Percentiles rank a stretch among this genome's conserved stretches.
Conservation (phyloP, 495 filamentous ascomycete species). For the Neurospora intermedia region DNA sequence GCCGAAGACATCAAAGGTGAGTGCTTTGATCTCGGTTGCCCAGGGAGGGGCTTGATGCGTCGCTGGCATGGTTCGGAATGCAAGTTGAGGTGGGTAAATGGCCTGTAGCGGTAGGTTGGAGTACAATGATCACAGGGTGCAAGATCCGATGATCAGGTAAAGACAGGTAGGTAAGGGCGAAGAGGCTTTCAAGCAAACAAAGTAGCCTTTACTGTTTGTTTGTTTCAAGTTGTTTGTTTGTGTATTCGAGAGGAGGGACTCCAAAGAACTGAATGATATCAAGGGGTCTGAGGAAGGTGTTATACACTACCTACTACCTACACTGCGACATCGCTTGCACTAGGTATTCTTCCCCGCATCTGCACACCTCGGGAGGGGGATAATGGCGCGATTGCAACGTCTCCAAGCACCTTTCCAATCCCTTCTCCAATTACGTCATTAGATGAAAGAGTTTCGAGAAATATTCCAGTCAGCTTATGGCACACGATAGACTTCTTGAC, state of each 20-base stretch:
- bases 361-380: background rate
- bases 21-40: conserved; percentile 24
- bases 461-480: background rate
- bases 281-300: background rate
- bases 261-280: background rate
- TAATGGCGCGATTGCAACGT: background rate
- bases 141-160: background rate
- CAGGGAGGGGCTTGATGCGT: background rate
- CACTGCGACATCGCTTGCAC: background rate
- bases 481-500: background rate
- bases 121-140: background rate
- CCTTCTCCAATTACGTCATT: background rate
- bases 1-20: conserved; percentile 60
- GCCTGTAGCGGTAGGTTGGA: background rate
- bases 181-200: background rate
- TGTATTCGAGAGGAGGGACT: background rate
- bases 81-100: background rate
- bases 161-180: background rate
- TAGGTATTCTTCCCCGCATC: background rate
- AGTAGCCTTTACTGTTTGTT: background rate
- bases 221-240: no score
- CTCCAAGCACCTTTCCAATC: background rate
- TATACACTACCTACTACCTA: background rate
- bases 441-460: background rate
- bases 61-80: background rate